Evolutionary conservation across 2,329 filamentous ascomycete genomes (phyloP), one percentile per base, ranked within the genome.

Genomic region (Dryadomyces sulphureus): DNA sequence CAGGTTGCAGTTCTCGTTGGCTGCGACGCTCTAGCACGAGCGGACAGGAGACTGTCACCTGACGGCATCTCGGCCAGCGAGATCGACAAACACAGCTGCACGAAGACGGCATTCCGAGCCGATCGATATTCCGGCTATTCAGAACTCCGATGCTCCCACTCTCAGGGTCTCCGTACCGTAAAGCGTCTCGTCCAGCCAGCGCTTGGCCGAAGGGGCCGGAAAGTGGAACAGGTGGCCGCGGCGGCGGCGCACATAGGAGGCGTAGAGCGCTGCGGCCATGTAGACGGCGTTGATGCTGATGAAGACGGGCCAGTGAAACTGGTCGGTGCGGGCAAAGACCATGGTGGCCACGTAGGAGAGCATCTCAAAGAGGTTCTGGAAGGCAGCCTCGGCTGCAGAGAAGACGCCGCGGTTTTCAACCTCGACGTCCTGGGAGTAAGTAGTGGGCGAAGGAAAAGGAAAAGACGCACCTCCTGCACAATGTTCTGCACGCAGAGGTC

Each of bases 291-390:
- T 62, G 3, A 71, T 66, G 46, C 75, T 81, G 41, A 84, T 67
- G 7, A 73, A 57, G 0, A 75, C 71, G 0, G 82, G 81, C 56
- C 72, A 79, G 46, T 65, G 65, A 57, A 88, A 88, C 54, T 84
- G 69, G 4, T 72, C 67, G 0, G 82, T 81, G 0, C 64, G 62
- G 1, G 73, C 67, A 50, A 79, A 85, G 4, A 79, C 56, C 49
- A 85, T 77, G 0, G 83, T 88, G 1, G 71, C 69, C 0, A 68
- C 68, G 55, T 77, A 87, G 0, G 81, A 79, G 1, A 78, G 59
- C 41, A 87, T 67, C 58, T 88, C 82, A 50, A 85, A 86, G 1
- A 73, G 52, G 50, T 79, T 87, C 57, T 88, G 83, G 35, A 79
- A 68, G 0, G 77, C 70, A 8, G 77, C 72, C 58, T 89, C 84